Conservation (phyloP, 2,329 filamentous ascomycete species). For the Diaporthe ampelina region DNA sequence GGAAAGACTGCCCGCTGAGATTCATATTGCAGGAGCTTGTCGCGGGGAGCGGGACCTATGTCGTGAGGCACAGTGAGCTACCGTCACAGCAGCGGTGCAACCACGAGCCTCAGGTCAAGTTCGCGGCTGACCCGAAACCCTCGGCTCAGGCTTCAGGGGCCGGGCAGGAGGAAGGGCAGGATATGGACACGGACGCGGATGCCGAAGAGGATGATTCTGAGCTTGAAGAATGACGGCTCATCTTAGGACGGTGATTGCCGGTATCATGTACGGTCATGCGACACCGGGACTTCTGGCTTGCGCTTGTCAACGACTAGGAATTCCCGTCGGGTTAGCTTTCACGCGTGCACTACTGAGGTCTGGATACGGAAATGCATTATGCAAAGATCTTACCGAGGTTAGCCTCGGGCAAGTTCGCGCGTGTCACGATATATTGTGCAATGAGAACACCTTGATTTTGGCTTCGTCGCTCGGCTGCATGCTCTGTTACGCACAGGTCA, state of each 20-base stretch:
- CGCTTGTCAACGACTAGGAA: too few species aligned
- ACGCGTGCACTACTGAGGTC: too few species aligned
- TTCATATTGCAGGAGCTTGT: slow-evolving; percentile 40
- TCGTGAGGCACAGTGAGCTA: slow-evolving; percentile 32
- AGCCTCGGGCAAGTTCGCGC: too few species aligned
- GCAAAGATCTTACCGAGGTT: too few species aligned
- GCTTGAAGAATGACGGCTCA: not conserved
- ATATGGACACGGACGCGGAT: not conserved
- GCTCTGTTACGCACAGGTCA: too few species aligned
- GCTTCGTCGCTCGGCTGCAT: too few species aligned
- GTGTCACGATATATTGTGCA: too few species aligned
- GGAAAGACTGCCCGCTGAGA: slow-evolving; percentile 37
- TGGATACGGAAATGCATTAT: too few species aligned
- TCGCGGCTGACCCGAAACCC: not conserved
- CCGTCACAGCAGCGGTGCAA: slow-evolving; percentile 36
- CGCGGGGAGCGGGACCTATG: slow-evolving; percentile 34
- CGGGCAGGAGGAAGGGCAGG: not conserved
- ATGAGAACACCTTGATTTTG: too few species aligned
- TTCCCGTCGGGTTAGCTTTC: too few species aligned
- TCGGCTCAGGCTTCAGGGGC: too few species aligned
- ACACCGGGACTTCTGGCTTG: not conserved
- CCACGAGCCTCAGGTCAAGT: slow-evolving; percentile 34
- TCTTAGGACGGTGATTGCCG: not conserved
- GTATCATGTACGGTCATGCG: not conserved
- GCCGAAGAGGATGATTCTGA: not conserved